Evolutionary conservation across 1,139 yeast genomes (phyloP).

Genomic region (Geotrichum carabidarum): DNA sequence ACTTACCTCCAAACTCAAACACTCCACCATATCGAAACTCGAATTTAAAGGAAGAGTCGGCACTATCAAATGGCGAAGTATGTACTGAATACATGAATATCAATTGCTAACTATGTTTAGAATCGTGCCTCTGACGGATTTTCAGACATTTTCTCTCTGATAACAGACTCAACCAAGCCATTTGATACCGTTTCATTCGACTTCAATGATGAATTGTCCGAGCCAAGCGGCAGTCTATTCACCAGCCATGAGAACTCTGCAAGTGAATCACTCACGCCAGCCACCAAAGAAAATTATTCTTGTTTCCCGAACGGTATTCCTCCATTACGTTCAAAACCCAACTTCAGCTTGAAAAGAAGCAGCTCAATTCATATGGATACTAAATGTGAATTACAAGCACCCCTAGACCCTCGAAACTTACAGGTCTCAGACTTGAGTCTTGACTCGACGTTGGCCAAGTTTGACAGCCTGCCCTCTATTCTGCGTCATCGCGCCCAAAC

Average conservation of each 20-base stretch:
- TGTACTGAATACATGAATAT: too few relatives aligned
- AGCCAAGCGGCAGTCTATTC: background rate
- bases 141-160: background rate
- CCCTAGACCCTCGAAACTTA: constrained; percentile 42
- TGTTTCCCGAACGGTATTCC: background rate
- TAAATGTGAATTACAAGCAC: constrained; percentile 33
- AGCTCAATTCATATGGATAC: background rate
- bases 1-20: constrained; percentile 23
- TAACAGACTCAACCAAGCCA: background rate
- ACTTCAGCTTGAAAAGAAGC: background rate
- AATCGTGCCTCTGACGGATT: background rate
- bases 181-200: background rate
- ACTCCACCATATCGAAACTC: constrained; percentile 7
- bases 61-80: too few relatives aligned
- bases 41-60: background rate
- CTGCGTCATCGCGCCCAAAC: constrained; percentile 65
- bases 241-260: background rate
- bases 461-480: constrained; percentile 64
- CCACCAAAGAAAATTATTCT: too few relatives aligned
- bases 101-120: background rate
- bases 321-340: background rate
- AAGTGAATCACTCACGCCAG: background rate
- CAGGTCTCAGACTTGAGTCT: constrained; percentile 35
- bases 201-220: background rate
- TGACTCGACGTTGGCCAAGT: constrained; percentile 34